Conservation (phyloP, 345 rosid species). For the Lepidium aucheri region DNA sequence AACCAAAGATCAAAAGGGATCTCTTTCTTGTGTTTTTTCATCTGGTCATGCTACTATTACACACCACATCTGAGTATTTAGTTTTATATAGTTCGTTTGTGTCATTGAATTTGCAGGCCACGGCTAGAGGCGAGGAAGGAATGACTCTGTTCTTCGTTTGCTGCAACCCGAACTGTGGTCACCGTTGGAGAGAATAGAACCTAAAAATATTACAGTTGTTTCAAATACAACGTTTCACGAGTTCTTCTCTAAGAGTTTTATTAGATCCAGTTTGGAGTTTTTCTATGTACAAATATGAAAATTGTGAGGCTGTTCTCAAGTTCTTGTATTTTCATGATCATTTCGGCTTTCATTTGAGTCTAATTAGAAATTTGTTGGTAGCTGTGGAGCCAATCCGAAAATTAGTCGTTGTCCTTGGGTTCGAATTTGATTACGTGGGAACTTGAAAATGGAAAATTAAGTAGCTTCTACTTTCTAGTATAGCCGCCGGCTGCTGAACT, state of each 20-base stretch:
- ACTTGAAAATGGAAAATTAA: background rate
- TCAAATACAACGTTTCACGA: background rate
- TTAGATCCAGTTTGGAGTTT: background rate
- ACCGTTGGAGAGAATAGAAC: slow-evolving; percentile 76
- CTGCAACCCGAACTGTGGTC: slow-evolving; percentile 76
- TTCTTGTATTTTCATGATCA: slow-evolving; percentile 2
- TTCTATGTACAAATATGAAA: background rate
- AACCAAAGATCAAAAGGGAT: background rate
- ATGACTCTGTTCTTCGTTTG: slow-evolving; percentile 93
- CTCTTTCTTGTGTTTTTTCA: background rate
- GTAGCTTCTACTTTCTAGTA: background rate
- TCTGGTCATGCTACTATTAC: background rate
- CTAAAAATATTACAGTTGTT: background rate
- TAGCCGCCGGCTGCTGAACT: slow-evolving; percentile 22
- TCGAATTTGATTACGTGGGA: slow-evolving; percentile 12
- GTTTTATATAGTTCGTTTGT: background rate
- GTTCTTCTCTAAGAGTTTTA: background rate
- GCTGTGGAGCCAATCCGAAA: background rate
- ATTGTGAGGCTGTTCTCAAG: background rate
- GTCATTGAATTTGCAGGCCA: slow-evolving; percentile 38
- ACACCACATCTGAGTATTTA: background rate
- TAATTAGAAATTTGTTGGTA: background rate
- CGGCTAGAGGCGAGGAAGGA: slow-evolving; percentile 93
- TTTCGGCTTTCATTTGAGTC: background rate
- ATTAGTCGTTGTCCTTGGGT: background rate